Conservation (phyloP, 2,329 filamentous ascomycete genomes). For the Botrytis fabae region DNA sequence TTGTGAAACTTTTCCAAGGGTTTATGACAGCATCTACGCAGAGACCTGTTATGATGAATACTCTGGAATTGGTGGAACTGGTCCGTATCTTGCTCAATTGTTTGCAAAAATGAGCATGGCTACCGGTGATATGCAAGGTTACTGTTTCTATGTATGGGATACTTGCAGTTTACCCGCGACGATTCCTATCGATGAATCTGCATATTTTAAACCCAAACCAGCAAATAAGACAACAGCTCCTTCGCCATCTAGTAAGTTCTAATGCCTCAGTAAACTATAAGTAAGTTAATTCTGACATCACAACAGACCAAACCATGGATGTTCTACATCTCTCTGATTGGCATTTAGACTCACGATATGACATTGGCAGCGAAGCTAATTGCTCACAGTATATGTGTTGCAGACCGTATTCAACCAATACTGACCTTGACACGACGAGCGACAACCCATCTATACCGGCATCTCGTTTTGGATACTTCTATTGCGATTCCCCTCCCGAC, state of each 20-base stretch:
- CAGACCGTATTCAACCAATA: slow-evolving; percentile 21
- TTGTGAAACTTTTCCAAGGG: slow-evolving; percentile 19
- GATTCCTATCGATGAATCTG: slow-evolving; percentile 12
- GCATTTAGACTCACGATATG: slow-evolving; percentile 39
- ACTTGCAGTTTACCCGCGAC: slow-evolving; percentile 15
- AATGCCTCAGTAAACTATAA: not conserved
- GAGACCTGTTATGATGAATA: slow-evolving; percentile 21
- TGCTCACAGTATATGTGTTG: slow-evolving; percentile 39
- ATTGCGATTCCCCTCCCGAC: slow-evolving; percentile 24
- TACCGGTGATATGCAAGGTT: slow-evolving; percentile 18
- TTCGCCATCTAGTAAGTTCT: slow-evolving; percentile 9
- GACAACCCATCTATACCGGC: slow-evolving; percentile 15
- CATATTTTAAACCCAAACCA: slow-evolving; percentile 20
- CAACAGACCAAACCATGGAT: slow-evolving; percentile 24
- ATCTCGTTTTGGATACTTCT: slow-evolving; percentile 21
- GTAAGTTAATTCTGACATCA: not conserved
- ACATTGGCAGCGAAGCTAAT: slow-evolving; percentile 39
- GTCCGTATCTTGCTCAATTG: slow-evolving; percentile 19
- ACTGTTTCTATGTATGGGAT: slow-evolving; percentile 17
- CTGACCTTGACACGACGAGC: slow-evolving; percentile 15
- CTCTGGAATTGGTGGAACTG: slow-evolving; percentile 23
- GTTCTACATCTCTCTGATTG: slow-evolving; percentile 40
- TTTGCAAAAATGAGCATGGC: slow-evolving; percentile 23
- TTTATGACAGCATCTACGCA: slow-evolving; percentile 21
- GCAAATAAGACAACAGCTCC: slow-evolving; percentile 18